phyloP scores from a whole-genome alignment of 2,329 filamentous ascomycete species.

The Ceratocystis destructans region DNA sequence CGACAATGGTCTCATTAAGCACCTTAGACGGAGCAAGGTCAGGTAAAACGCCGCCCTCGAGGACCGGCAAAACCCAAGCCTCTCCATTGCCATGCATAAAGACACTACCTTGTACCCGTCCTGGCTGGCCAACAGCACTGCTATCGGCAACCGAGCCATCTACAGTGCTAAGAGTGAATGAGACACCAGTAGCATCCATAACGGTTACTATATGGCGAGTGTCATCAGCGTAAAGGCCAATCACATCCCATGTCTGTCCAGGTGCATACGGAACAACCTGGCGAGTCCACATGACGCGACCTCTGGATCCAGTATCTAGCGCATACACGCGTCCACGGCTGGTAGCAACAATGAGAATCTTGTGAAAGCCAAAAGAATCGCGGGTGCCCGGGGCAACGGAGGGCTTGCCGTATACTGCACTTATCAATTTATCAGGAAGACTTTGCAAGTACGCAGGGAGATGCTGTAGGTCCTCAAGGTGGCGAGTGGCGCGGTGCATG shows the following conservation, averaged over 20 bases:
- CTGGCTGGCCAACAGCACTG: conserved; percentile 29
- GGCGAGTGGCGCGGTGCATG: conserved; percentile 69
- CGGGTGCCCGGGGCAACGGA: conserved; percentile 31
- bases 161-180: conserved; percentile 40
- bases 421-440: conserved; percentile 55
- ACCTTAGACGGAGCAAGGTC: conserved; percentile 33
- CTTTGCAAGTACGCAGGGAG: conserved; percentile 59
- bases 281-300: conserved; percentile 61
- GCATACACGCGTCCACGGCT: conserved; percentile 65
- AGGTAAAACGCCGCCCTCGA: conserved; percentile 35
- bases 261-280: conserved; percentile 45
- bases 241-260: conserved; percentile 49
- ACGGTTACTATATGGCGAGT: conserved; percentile 42
- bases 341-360: conserved; percentile 69
- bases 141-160: conserved; percentile 38
- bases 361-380: conserved; percentile 79
- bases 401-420: conserved; percentile 47
- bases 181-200: conserved; percentile 47
- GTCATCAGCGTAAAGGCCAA: conserved; percentile 51
- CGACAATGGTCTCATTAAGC: conserved; percentile 42
- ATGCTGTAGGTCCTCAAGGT: conserved; percentile 61
- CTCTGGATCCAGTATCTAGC: conserved; percentile 61
- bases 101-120: conserved; percentile 32
- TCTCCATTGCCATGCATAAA: conserved; percentile 40
- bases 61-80: conserved; percentile 41